These are phyloP conservation scores for Arthrobotrys sinensis DNA, from an alignment of 2,329 filamentous ascomycete genomes.

Conservation along the genomic window DNA sequence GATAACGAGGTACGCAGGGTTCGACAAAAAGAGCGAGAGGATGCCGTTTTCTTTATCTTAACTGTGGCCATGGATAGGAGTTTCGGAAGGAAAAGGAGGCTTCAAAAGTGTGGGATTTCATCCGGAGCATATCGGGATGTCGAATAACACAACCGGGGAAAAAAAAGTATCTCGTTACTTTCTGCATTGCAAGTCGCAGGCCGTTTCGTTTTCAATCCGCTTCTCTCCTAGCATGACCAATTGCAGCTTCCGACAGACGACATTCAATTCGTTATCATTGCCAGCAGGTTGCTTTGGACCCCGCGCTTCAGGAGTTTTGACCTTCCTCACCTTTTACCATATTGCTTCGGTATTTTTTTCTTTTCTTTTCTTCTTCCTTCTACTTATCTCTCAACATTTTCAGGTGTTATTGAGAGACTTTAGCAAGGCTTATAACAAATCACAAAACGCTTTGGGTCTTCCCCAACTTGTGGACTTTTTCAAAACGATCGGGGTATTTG, in stretches of 20 bases:
- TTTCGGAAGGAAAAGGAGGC: conserved; percentile 7
- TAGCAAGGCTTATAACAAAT: conserved; percentile 11
- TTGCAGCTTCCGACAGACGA: neutral
- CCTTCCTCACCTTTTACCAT: conserved; percentile 13
- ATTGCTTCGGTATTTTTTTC: conserved; percentile 7
- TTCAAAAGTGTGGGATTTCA: conserved; percentile 30
- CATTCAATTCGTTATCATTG: neutral
- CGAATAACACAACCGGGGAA: conserved; percentile 2
- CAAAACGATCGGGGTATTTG: neutral
- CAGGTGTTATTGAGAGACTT: conserved; percentile 47
- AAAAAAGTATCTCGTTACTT: conserved; percentile 9
- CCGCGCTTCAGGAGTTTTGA: conserved; percentile 9
- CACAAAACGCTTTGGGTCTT: neutral
- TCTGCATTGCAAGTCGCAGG: conserved; percentile 12
- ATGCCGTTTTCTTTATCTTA: conserved; percentile 12
- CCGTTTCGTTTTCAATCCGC: conserved; percentile 5
- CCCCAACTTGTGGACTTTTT: neutral
- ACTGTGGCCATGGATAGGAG: conserved; percentile 4
- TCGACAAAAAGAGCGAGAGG: conserved; percentile 6
- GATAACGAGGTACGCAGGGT: conserved; percentile 4
- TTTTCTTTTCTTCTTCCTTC: neutral
- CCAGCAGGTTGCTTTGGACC: neutral
- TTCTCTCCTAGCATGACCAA: neutral
- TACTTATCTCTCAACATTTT: conserved; percentile 30
- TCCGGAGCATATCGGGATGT: conserved; percentile 35